These are phyloP conservation scores for Zymoseptoria passerinii DNA, from an alignment of 2,329 filamentous ascomycete species.

Conservation along the genomic window DNA sequence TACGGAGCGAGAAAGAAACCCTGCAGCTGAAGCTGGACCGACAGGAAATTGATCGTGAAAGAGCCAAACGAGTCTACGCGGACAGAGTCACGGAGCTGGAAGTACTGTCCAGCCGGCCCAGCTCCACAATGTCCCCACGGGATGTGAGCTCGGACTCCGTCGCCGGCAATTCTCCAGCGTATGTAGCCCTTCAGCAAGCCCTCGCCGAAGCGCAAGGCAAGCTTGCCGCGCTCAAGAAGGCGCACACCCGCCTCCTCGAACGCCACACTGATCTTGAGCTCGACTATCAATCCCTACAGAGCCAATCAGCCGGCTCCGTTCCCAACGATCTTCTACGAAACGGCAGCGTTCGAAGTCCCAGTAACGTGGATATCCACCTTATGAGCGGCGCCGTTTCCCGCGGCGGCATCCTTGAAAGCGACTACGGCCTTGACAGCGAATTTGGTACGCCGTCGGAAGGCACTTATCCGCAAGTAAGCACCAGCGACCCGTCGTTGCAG, in stretches of 20 bases:
- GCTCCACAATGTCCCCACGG: not conserved
- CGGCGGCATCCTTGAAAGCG: slow-evolving; percentile 14
- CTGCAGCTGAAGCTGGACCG: slow-evolving; percentile 51
- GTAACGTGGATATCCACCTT: slow-evolving; percentile 3
- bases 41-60: slow-evolving; percentile 43
- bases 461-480: slow-evolving; percentile 10
- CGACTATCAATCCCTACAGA: slow-evolving; percentile 11
- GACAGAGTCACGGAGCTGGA: slow-evolving; percentile 42
- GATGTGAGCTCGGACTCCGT: not conserved
- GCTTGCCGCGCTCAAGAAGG: slow-evolving; percentile 43
- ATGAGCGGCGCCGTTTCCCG: slow-evolving; percentile 15
- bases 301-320: slow-evolving; percentile 23
- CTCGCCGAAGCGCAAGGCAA: slow-evolving; percentile 41
- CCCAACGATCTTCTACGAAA: not conserved
- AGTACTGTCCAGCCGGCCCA: slow-evolving; percentile 16
- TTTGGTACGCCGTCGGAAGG: slow-evolving; percentile 9
- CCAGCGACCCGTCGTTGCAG: slow-evolving; percentile 18
- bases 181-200: slow-evolving; percentile 21
- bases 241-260: slow-evolving; percentile 43
- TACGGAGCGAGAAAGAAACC: slow-evolving; percentile 51
- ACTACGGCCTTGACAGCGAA: slow-evolving; percentile 18
- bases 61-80: slow-evolving; percentile 41
- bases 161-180: slow-evolving; percentile 2
- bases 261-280: slow-evolving; percentile 42
- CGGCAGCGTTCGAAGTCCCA: slow-evolving; percentile 1